Percentiles rank a stretch among this genome's conserved stretches.
Evolutionary conservation across 2,329 filamentous ascomycete species (phyloP).

Genomic region (Colletotrichum gloeosporioides): DNA sequence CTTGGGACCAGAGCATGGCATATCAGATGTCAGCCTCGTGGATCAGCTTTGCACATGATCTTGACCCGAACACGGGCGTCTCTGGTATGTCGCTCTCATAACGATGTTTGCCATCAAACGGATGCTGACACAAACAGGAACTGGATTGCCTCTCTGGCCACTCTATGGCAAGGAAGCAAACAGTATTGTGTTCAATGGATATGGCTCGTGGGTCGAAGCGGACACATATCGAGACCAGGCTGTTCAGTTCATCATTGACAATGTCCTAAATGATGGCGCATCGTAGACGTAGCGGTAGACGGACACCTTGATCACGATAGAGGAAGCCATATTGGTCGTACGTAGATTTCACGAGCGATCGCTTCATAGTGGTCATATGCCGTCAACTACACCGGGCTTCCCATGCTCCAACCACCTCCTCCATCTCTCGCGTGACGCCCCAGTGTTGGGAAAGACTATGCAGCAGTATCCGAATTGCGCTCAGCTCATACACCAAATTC

Average conservation of each 20-base stretch:
- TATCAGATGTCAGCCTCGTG: conserved; percentile 55
- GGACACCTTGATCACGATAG: too few relatives aligned
- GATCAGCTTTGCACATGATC: conserved; percentile 52
- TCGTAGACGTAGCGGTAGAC: neutral
- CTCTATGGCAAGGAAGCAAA: conserved; percentile 44
- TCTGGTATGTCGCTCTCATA: neutral
- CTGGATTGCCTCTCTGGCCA: conserved; percentile 40
- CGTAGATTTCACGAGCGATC: too few relatives aligned
- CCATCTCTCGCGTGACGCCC: conserved; percentile 1
- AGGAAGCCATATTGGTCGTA: too few relatives aligned
- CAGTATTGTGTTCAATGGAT: conserved; percentile 56
- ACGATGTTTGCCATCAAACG: neutral
- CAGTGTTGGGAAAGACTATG: neutral
- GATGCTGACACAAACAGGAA: neutral
- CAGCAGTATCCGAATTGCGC: neutral
- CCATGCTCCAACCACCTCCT: neutral
- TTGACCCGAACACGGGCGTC: conserved; percentile 45
- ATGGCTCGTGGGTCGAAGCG: conserved; percentile 46
- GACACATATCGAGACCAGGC: conserved; percentile 49
- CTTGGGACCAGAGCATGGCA: conserved; percentile 37
- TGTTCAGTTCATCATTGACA: conserved; percentile 34
- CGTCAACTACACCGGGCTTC: neutral
- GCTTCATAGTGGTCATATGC: neutral
- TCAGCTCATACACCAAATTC: neutral
- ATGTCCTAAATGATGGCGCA: neutral